Base-by-base conservation (phyloP, 1,139 yeast genomes). In the Suzukiozyma palmioleophila region DNA sequence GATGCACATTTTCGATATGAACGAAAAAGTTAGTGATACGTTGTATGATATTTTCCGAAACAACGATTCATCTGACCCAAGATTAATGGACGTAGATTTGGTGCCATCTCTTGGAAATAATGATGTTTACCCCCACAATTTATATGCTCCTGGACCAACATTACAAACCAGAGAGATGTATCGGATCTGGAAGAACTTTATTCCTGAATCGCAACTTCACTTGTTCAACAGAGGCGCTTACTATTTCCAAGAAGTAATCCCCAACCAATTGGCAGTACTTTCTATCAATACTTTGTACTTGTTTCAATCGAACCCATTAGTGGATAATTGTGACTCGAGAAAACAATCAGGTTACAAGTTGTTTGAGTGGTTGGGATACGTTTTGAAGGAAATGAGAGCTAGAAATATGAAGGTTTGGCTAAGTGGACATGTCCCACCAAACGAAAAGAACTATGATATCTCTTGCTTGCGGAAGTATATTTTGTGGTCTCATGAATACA, bases 361-460 rank as follows among this genome's bases (percentile, higher is more conserved):
- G 42, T 76, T 86, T 49, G 72, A 80, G 44, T 87, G 96, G 96
- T 62, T 87, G 11, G 92, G 94, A 3, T 73, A 76, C 37, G 82
- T 82, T 2, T 66, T 87, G 45, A 76, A 81, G 52, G 95, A 86
- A 55, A 63, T 86, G 62, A 71, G 96, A 51, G 65, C 71, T n/a
- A 67, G 94, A 47, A 74, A 77, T 16, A 81, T 87, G 81, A 86
- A 86, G 59, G 94, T 84, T 8, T 87, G 95, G 95, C 60, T 87
- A 25, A 67, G 81, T 35, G 95, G 96, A 2, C 96, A 87, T 63
- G 95, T 87, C 11, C 95, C 96, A 3, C 95, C 95, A 3, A 79
- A 81, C 39, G 80, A 81, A 34, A 85, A 85, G 59, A 85, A 86
- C 57, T 81, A 75, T 49, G 95, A 86, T 52, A 65, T 71, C 24